Evolutionary conservation across 2,329 filamentous ascomycete genomes (phyloP).

Genomic region (Metarhizium guizhouense): DNA sequence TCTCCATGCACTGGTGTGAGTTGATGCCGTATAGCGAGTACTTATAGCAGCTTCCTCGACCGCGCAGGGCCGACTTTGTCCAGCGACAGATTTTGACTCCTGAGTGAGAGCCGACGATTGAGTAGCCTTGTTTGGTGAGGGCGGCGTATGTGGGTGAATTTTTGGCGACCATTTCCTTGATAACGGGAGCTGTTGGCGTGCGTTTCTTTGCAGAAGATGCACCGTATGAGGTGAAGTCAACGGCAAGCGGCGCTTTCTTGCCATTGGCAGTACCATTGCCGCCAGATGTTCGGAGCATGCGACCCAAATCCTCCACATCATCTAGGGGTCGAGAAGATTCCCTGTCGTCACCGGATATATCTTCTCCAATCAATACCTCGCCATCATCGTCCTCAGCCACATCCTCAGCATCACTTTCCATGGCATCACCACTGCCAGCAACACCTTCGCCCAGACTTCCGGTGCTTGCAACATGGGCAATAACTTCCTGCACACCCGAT

Average conservation of each 20-base stretch:
- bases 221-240: slow-evolving; percentile 78
- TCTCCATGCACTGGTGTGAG: slow-evolving; percentile 97
- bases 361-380: slow-evolving; percentile 36
- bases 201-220: slow-evolving; percentile 38
- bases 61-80: slow-evolving; percentile 93
- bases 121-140: slow-evolving; percentile 93
- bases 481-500: slow-evolving; percentile 60
- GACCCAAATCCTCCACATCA: slow-evolving; percentile 78
- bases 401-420: slow-evolving; percentile 76
- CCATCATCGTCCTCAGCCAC: slow-evolving; percentile 50
- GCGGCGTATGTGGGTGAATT: slow-evolving; percentile 81
- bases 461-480: slow-evolving; percentile 54
- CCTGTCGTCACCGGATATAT: slow-evolving; percentile 26
- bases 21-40: slow-evolving; percentile 95
- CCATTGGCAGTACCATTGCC: slow-evolving; percentile 20
- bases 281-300: slow-evolving; percentile 45
- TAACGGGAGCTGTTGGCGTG: slow-evolving; percentile 29
- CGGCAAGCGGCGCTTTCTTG: slow-evolving; percentile 48
- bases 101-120: slow-evolving; percentile 89
- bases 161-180: slow-evolving; percentile 92
- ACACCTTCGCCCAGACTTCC: slow-evolving; percentile 56
- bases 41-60: slow-evolving; percentile 94
- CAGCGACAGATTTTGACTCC: slow-evolving; percentile 97
- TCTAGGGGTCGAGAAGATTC: slow-evolving; percentile 41
- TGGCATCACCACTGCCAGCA: slow-evolving; percentile 69